Base-by-base conservation (phyloP, 305 asterid species). In the Rubia tinctorum region DNA sequence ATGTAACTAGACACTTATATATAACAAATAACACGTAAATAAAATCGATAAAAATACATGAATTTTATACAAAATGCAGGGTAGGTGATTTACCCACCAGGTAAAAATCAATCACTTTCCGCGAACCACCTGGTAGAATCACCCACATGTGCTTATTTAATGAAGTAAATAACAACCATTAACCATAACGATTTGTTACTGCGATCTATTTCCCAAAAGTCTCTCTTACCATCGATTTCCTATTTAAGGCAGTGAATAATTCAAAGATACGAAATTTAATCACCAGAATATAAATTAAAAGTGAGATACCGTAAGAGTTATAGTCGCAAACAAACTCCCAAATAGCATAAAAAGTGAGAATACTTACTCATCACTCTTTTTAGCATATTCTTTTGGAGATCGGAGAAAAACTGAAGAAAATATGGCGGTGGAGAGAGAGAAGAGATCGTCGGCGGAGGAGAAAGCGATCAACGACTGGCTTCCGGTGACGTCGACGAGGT, bases 401-500 rank as follows among this genome's bases (percentile, higher is more conserved):
- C 6, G 22, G 47, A 20, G 42, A 37, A 8, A 34, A 9, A 15
- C 15, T 0, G 20, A 14, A 37, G 42, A 12, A 64, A 64, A 18
- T 8, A 64, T 30, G 69, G 40, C 7, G 13, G 43, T 7, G 10
- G 69, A 7, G 69, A 61, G 7, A 4, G 67, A 63, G 23, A 37
- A 17, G 45, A 12, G 18, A 25, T 59, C 47, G 60, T 47, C 22
- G 0, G 49, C 30, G 4, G 71, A 71, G 11, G 66, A 76, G 6
- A 62, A 76, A 55, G 75, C 40, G 12, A 71, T 76, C 53, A 69
- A 76, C 27, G 80, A 59, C 10, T 76, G 80, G 80, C 80, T 76
- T 70, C 80, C 80, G 34, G 56, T 76, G 60, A 76, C 80, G 23
- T 70, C 75, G 11, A 53, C 71, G 13, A 23, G 79, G 37, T 44